These are phyloP conservation scores for Daldinia sp. DNA, from an alignment of 2,329 filamentous ascomycete species.

Conservation along the genomic window DNA sequence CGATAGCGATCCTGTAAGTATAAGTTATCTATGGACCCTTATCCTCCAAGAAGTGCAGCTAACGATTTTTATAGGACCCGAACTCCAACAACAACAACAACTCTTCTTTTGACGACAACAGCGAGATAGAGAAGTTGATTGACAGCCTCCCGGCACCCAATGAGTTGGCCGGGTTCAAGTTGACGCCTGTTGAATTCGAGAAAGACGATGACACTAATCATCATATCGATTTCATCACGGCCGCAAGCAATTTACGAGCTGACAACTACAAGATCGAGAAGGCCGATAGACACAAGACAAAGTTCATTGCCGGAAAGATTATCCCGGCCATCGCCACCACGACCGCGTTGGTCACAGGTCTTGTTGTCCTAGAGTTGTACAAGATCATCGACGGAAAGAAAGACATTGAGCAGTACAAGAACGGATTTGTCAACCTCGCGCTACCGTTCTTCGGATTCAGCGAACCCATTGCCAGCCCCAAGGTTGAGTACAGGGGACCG, in stretches of 20 bases:
- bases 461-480: slow-evolving; percentile 93
- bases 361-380: slow-evolving; percentile 93
- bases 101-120: slow-evolving; percentile 74
- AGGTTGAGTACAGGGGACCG: slow-evolving; percentile 87
- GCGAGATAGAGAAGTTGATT: slow-evolving; percentile 80
- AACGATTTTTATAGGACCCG: slow-evolving; percentile 70
- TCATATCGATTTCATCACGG: slow-evolving; percentile 99
- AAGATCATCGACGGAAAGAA: slow-evolving; percentile 96
- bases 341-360: slow-evolving; percentile 92
- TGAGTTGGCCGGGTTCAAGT: slow-evolving; percentile 85
- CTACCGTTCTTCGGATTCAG: slow-evolving; percentile 98
- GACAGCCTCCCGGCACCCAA: slow-evolving; percentile 81
- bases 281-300: slow-evolving; percentile 96
- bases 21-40: neutral
- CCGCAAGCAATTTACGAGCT: slow-evolving; percentile 93
- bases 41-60: slow-evolving; percentile 25
- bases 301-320: slow-evolving; percentile 99
- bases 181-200: slow-evolving; percentile 94
- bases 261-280: slow-evolving; percentile 97
- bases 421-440: slow-evolving; percentile 96
- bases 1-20: slow-evolving; percentile 85
- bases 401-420: slow-evolving; percentile 99
- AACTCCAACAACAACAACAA: slow-evolving; percentile 72
- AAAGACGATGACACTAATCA: slow-evolving; percentile 98
- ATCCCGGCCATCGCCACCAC: slow-evolving; percentile 98